Evolutionary conservation across 805 yeast genomes (phyloP), one percentile per base, ranked within the genome.

Genomic region (Saccharomyces mikatae): DNA sequence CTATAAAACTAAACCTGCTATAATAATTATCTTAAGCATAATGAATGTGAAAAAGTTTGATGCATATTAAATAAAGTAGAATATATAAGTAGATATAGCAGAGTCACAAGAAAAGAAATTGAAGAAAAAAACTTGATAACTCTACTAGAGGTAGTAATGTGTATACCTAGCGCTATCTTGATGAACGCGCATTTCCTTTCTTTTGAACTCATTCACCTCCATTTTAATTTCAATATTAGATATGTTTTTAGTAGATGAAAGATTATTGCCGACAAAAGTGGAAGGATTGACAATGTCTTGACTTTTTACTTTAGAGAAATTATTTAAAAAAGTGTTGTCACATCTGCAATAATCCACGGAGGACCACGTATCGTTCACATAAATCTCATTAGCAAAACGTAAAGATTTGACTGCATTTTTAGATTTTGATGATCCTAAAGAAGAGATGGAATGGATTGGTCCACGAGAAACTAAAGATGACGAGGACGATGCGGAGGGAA

Each of bases 131-230:
- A 9, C 24, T 21, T 36, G 41, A 14, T 8, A 6, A 17, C 8
- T 11, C 24, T 11, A 3, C 17, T 21, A 36, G 17, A 36, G 10
- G 44, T 36, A 36, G 44, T 17, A 36, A 36, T 36, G 44, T 21
- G 44, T 36, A 36, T 17, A 36, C 24, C 24, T 36, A 17, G 75
- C 76, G 46, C 88, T 82, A 36, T 74, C 71, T 54, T 80, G 83
- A 65, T 87, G 89, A 36, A 87, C 86, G 41, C 73, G 68, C 95
- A 87, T 87, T 54, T 80, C 85, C 53, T 71, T 72, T 57, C 80
- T 76, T 65, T 87, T 87, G 70, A 72, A 86, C 28, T 74, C 72
- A 62, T 87, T 87, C 61, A 87, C 67, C 63, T 87, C 92, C 46
- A 72, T 70, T 65, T 87, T 81, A 59, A 87, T 82, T 51, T 60